phyloP scores from a whole-genome alignment of 805 yeast species.

The Yamadazyma philogaea region DNA sequence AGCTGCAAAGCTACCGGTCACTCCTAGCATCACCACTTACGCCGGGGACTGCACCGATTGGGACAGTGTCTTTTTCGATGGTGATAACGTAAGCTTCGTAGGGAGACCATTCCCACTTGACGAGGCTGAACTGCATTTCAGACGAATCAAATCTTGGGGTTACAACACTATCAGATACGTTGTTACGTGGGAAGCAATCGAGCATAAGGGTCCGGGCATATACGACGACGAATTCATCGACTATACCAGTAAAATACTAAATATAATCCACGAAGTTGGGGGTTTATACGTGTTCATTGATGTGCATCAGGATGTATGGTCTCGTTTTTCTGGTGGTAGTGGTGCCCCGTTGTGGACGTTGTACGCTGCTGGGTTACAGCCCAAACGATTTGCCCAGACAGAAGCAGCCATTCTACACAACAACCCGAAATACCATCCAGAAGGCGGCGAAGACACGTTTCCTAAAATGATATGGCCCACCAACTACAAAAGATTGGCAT shows the following conservation, averaged over 20 bases:
- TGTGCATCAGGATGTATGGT: conserved; percentile 95
- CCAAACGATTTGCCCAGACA: conserved; percentile 62
- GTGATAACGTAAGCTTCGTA: conserved; percentile 75
- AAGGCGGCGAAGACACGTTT: conserved; percentile 36
- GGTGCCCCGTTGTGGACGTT: conserved; percentile 96
- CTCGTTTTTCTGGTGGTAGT: conserved; percentile 81
- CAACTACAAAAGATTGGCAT: conserved; percentile 72
- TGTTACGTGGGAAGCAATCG: conserved; percentile 90
- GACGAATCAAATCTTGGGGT: conserved; percentile 74
- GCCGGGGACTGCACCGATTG: conserved; percentile 33
- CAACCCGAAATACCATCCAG: conserved; percentile 33
- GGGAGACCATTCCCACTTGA: conserved; percentile 76
- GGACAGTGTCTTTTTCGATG: conserved; percentile 56
- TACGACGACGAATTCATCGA: conserved; percentile 77
- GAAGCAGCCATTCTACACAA: conserved; percentile 83
- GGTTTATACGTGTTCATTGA: conserved; percentile 79
- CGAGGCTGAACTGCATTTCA: conserved; percentile 68
- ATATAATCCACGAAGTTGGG: conserved; percentile 57
- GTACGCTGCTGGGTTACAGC: conserved; percentile 84
- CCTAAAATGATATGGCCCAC: conserved; percentile 94
- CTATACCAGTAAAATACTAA: conserved; percentile 61
- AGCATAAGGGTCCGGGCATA: conserved; percentile 79
- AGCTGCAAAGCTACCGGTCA: conserved; percentile 63
- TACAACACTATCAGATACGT: conserved; percentile 74
- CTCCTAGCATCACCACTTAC: conserved; percentile 48